Percentiles rank a stretch among this genome's conserved stretches.
phyloP scores from a whole-genome alignment of 2,329 filamentous ascomycete genomes.

The Colletotrichum abscissum region DNA sequence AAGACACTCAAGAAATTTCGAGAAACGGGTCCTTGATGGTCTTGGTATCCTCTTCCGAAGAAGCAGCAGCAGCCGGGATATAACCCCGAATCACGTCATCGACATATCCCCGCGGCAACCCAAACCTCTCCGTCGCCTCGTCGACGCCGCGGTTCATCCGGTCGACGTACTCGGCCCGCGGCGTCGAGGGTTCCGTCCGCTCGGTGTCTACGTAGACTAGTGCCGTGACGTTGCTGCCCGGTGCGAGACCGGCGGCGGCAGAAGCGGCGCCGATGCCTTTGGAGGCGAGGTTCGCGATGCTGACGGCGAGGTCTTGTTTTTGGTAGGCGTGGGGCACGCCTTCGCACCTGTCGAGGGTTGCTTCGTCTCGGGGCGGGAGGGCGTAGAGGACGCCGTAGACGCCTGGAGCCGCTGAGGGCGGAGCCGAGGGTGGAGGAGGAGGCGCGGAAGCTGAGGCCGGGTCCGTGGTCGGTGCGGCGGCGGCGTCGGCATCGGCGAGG shows the following conservation, averaged over 20 bases:
- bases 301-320: constrained; percentile 59
- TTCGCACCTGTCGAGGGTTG: constrained; percentile 65
- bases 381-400: constrained; percentile 70
- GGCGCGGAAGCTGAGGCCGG: constrained; percentile 33
- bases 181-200: constrained; percentile 49
- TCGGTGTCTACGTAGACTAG: constrained; percentile 71
- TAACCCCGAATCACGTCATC: constrained; percentile 63
- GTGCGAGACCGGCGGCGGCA: not conserved
- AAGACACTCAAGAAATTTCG: too few species aligned
- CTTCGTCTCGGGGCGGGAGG: constrained; percentile 62
- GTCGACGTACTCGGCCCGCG: constrained; percentile 68
- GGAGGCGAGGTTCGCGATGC: constrained; percentile 43
- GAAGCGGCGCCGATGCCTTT: not conserved
- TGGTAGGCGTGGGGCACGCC: constrained; percentile 73
- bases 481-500: constrained; percentile 9
- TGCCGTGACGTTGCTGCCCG: constrained; percentile 42
- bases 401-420: constrained; percentile 40
- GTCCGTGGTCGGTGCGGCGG: not conserved
- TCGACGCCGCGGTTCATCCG: constrained; percentile 73
- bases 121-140: constrained; percentile 65
- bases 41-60: not conserved
- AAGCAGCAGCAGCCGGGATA: constrained; percentile 13
- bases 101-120: constrained; percentile 67
- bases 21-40: not conserved
- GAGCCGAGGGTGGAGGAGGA: too few species aligned